Base-by-base conservation (phyloP, 805 yeast genomes). In the Candida manassasensis region DNA sequence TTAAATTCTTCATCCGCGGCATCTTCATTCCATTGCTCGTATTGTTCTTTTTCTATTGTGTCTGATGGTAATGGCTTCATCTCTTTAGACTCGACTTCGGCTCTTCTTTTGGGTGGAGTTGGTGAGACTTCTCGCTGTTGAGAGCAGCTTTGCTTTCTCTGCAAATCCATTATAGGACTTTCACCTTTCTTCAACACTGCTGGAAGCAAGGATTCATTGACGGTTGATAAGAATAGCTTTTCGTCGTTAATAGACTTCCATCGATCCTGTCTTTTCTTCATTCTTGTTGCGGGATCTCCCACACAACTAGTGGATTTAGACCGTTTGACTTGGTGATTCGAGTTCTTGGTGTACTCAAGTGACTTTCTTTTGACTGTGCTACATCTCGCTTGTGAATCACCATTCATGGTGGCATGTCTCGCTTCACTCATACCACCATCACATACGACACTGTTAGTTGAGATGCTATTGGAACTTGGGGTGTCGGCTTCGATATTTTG, bases 151-250 rank as follows among this genome's bases (percentile, higher is more conserved):
- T 52, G 50, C 32, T 45, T 43, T 12, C 61, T 38, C 37, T 52
- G 52, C 4, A 46, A 35, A 29, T 50, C 50, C 48, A 56, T 43
- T 1, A 60, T 60, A 0, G 59, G 62, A 30, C 62, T 56, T 32
- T 55, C 61, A 2, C 63, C 59, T 15, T 43, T 50, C 37, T 50
- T 56, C 19, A 62, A 43, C 1, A 62, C 66, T 2, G 67, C 44
- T 6, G 68, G 68, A 14, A 62, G 42, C 16, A 62, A 45, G 5
- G 49, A 45, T 35, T 59, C 59, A 42, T 53, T 54, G 8, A 62
- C 53, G 15, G 52, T 50, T n/a, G 49, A 39, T 10, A 62, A 35
- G 31, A 57, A 58, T 4, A 39, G 35, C 29, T 50, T 53, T 35
- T 62, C 68, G 35, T 55, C 53, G 29, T 57, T 40, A 1, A 59